Evolutionary conservation across 2,329 filamentous ascomycete genomes (phyloP), one percentile per base, ranked within the genome.

Genomic region (Emergomyces pasteurianus): DNA sequence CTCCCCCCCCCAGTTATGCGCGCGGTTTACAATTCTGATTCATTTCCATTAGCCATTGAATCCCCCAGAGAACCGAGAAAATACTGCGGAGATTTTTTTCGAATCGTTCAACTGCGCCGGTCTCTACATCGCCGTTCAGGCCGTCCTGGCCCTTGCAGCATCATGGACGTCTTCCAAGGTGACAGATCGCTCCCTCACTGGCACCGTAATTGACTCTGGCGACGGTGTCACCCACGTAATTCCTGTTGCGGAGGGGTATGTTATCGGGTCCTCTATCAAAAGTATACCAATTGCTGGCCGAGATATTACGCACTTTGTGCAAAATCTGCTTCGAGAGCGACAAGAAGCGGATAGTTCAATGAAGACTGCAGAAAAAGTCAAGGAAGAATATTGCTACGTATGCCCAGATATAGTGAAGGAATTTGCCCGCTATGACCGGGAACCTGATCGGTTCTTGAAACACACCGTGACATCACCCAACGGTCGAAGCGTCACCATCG

Each of bases 131-230:
- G 94, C 94, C 54, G 94, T 99, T 16, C 94, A 99, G 78, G 94
- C 94, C 38, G 94, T 99, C 26, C 86, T 99, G 60, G 94, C 95
- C 18, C 84, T 99, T 53, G 94, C 94, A 52, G 94, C 95, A 23
- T 97, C 94, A 9, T 99, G 94, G 94, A 99, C 94, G 34, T 96
- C 92, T 56, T 95, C 92, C 59, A 99, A 97, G 80, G 92, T 97
- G 18, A 92, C 92, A 55, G 94, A 99, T 71, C 86, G 94, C 67
- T 97, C 92, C 50, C 80, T 99, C 63, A 99, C 94, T 0, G 94
- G 94, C 72, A 99, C 94, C 4, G 94, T 99, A 67, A 96, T 99
- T 71, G 94, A 99, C 74, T 97, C 94, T 2, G 94, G 94, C 78
- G 94, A 99, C 69, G 94, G 94, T 83, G 94, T 99, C 54, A 99